Base-by-base conservation (phyloP, 2,329 filamentous ascomycete genomes). In the Aspergillus intermedius region DNA sequence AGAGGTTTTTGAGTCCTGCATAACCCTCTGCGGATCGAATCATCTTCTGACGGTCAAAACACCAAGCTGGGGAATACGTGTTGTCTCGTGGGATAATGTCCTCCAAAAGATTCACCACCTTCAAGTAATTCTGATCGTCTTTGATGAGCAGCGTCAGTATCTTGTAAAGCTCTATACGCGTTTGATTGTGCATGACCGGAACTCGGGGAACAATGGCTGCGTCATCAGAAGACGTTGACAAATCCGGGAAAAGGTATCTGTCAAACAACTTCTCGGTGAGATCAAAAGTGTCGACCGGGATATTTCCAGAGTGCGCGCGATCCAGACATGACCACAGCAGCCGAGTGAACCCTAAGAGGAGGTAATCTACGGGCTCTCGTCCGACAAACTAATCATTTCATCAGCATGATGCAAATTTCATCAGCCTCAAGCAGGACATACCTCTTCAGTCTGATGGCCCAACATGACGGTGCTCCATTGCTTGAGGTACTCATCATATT, bases 1-100 rank as follows among this genome's bases (percentile, higher is more conserved):
- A 93, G 13, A 96, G 78, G 60, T 98, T 98, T 49, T 80, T 80
- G n/a, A 98, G 70, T 1, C 93, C 93, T n/a, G 87, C 82, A 64
- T 95, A 95, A 17, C 89, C 90, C 53, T 87, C 87, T 1, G 80
- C 71, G 2, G 88, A 83, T 53, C 89, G 82, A n/a, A 94, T 78
- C 13, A 82, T 79, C 59, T 80, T 83, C 35, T 69, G 69, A 30
- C 84, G 77, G 45, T 91, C 87, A 52, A 87, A 85, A 42, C 74
- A 68, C 60, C 75, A 79, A 4, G 72, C 72, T 3, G 86, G 71
- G 0, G 87, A 80, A 53, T 84, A 84, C 12, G 75, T 73, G 56
- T 86, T 85, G 5, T 78, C 74, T 53, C 77, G 74, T 4, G 78
- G 74, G 8, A 80, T 76, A 32, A 84, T 61, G 15, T 69, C 68